Evolutionary conservation across 176 grass and related monocot species (phyloP).

Genomic region (Cenchrus purpureus): DNA sequence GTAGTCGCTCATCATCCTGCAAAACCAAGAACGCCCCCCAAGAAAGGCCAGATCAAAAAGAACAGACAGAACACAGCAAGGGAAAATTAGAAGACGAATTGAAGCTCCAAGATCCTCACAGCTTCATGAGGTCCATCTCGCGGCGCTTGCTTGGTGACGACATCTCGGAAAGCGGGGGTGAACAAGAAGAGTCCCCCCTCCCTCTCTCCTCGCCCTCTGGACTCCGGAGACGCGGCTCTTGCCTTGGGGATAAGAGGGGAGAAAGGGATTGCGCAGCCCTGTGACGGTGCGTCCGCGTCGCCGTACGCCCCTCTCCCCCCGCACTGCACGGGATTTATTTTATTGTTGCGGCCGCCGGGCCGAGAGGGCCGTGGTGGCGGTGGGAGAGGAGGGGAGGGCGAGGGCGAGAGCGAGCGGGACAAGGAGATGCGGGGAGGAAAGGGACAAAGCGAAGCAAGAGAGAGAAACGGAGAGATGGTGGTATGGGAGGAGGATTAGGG

Average conservation of each 20-base stretch:
- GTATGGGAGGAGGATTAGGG: not conserved
- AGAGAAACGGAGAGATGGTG: not conserved
- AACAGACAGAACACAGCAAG: not conserved
- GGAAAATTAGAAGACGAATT: not conserved
- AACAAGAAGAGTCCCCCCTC: not conserved
- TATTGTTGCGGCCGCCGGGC: slow-evolving; percentile 19
- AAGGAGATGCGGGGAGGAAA: slow-evolving; percentile 36
- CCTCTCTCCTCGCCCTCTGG: not conserved
- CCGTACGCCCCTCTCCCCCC: slow-evolving; percentile 18
- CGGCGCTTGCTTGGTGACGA: slow-evolving; percentile 97
- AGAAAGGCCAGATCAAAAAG: slow-evolving; percentile 36
- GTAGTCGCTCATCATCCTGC: slow-evolving; percentile 99
- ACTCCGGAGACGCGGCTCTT: slow-evolving; percentile 19
- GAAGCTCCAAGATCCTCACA: slow-evolving; percentile 57
- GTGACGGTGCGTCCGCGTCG: slow-evolving; percentile 40
- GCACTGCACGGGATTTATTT: slow-evolving; percentile 51
- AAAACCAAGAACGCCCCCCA: slow-evolving; percentile 10
- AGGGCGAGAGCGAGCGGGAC: slow-evolving; percentile 24
- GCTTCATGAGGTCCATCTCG: slow-evolving; percentile 99
- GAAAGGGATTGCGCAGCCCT: slow-evolving; percentile 35
- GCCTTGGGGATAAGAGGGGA: slow-evolving; percentile 43
- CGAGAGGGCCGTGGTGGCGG: not conserved
- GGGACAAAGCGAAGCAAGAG: slow-evolving; percentile 12
- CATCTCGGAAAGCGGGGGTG: slow-evolving; percentile 45
- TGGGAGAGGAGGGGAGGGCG: not conserved